A percentile compares a stretch with the other conserved stretches of the same genome.
These are phyloP conservation scores for Backusella sp. DNA, from an alignment of 192 early-diverging fungal genomes.

Conservation along the genomic window DNA sequence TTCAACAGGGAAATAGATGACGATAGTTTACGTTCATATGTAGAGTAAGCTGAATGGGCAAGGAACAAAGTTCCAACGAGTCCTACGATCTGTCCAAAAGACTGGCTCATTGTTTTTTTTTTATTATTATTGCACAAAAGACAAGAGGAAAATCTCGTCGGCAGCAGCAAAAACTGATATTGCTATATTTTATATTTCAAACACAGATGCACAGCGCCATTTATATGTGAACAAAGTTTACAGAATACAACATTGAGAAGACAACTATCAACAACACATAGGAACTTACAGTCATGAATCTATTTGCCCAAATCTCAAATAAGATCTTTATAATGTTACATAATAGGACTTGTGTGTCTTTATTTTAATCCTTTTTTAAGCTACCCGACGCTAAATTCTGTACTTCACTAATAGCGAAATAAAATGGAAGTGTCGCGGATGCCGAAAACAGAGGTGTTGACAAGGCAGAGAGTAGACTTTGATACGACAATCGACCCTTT, in stretches of 20 bases:
- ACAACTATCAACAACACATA: too few species aligned
- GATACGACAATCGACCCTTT: background rate
- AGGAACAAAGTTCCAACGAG: conserved; percentile 44
- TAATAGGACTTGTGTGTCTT: background rate
- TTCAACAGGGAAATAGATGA: background rate
- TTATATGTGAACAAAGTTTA: too few species aligned
- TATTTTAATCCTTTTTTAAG: background rate
- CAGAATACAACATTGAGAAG: too few species aligned
- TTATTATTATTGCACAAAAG: background rate
- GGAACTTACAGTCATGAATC: too few species aligned
- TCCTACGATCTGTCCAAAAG: conserved; percentile 14
- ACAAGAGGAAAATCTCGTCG: background rate
- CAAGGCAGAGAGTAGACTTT: background rate
- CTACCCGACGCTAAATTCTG: background rate
- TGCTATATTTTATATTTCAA: too few species aligned
- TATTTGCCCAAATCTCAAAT: too few species aligned
- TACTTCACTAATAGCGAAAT: conserved; percentile 22
- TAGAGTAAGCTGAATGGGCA: conserved; percentile 53
- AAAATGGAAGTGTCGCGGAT: conserved; percentile 29
- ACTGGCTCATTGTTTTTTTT: background rate
- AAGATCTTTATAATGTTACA: too few species aligned
- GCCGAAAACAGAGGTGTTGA: conserved; percentile 16
- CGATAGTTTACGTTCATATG: conserved; percentile 48
- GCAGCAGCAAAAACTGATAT: background rate
- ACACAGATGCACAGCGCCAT: too few species aligned